Base-by-base conservation (phyloP, 352 stramenopile species). In the Phytophthora megakarya region DNA sequence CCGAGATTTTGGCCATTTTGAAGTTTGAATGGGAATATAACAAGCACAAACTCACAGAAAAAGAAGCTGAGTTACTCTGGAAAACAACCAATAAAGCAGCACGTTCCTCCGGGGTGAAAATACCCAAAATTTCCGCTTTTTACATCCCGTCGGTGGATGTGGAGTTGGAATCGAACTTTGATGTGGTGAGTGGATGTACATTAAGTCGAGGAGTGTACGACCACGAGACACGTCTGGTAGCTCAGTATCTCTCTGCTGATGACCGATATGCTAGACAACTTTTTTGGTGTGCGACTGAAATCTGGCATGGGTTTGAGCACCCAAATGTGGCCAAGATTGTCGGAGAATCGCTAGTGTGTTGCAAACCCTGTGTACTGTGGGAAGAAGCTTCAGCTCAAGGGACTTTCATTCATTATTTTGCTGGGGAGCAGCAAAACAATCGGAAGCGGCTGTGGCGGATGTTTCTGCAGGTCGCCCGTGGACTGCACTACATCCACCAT, bases 131-230 rank as follows among this genome's bases (percentile, higher is more conserved):
- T 39, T 61, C 68, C 12, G 37, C 53, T 5, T 76, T 61, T 45
- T 73, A 60, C 59, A 64, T 76, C 23, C 44, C 68, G 37, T 49
- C 62, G 16, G 22, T 70, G n/a, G 64, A 70, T 12, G 22, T 76
- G 32, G 56, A 72, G 5, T 10, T 67, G 11, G 49, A 33, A 12
- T 19, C 18, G 3, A 1, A 35, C 10, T 23, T 48, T 22, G 21
- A 47, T n/a, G 5, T 10, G 1, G 33, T 71, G 7, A 7, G n/a
- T 38, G 49, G 19, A 6, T 71, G 63, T 15, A 22, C 39, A 12
- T 38, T 71, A 13, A 67, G 19, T 32, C 40, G 49, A 38, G 38
- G 55, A 1, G 50, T 63, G n/a, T 71, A 54, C 25, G 56, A 71
- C 16, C 63, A 59, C 16, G 63, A 53, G 7, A 67, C 56, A 3